Evolutionary conservation across 805 yeast genomes (phyloP).

Genomic region (Hanseniaspora mollemarum): DNA sequence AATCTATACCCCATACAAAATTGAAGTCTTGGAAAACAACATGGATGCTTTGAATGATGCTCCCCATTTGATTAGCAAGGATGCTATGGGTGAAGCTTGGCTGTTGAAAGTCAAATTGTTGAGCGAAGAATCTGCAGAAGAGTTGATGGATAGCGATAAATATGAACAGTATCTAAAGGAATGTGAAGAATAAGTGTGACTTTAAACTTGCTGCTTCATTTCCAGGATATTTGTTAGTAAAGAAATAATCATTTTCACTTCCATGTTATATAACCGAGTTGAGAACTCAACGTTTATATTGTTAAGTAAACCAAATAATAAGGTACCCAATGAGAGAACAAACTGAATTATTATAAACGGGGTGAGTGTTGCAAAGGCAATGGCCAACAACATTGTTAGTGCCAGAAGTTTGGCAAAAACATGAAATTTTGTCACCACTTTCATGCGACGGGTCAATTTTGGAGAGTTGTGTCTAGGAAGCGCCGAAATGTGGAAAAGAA

Average conservation of each 20-base stretch:
- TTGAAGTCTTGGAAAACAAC: conserved; percentile 65
- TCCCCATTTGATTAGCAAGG: conserved; percentile 72
- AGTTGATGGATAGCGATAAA: conserved; percentile 43
- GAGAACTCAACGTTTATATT: conserved; percentile 8
- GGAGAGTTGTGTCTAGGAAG: too few species aligned
- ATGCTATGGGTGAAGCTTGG: conserved; percentile 94
- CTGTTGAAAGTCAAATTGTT: conserved; percentile 63
- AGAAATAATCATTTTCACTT: background rate
- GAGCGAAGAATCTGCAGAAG: conserved; percentile 34
- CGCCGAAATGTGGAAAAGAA: too few species aligned
- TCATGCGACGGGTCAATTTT: too few species aligned
- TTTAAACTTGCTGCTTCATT: conserved; percentile 33
- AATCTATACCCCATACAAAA: conserved; percentile 76
- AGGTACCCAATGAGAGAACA: background rate
- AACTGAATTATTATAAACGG: conserved; percentile 3
- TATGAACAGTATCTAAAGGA: conserved; percentile 46
- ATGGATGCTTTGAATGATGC: conserved; percentile 43
- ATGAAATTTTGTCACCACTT: background rate
- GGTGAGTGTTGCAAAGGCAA: background rate
- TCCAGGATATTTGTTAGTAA: background rate
- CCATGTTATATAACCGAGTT: background rate
- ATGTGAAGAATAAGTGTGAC: conserved; percentile 10
- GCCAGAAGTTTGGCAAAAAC: background rate
- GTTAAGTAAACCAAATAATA: background rate
- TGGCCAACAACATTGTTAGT: background rate